Base-by-base conservation (phyloP, 2,329 filamentous ascomycete species). In the Diplodia scrobiculata region DNA sequence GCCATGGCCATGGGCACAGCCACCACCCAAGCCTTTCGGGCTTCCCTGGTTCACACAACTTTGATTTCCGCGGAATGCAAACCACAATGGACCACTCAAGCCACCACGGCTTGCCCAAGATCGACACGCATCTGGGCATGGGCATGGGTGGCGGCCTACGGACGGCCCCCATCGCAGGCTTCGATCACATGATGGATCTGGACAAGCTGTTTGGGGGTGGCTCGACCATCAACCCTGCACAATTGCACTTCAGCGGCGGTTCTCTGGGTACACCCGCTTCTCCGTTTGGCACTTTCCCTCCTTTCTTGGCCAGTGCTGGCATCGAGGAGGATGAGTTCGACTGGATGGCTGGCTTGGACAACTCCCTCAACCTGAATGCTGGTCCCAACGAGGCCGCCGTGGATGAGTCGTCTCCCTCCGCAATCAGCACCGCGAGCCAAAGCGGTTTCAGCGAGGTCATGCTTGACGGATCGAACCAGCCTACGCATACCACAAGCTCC, bases 351-450 rank as follows among this genome's bases (percentile, higher is more conserved):
- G 90, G 90, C 25, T 91, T 96, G 75, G 91, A 95, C 69, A 87
- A 89, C 72, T 87, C 90, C 53, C 86, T 94, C 83, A 72, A 73
- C 68, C 77, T 74, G 70, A 70, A 84, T 71, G 64, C 72, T 9
- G 86, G 85, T 66, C 80, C 82, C 65, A 90, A 89, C 72, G 92
- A 97, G 71, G 89, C 88, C 70, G 92, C 91, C 32, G 86, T 97
- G 64, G 94, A 97, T 72, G 92, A 91, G 67, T 98, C 95, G 11
- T 98, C 95, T 14, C 95, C 95, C 17, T 98, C 95, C 9, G 92
- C 92, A 54, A 94, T 98, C 77, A 98, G 94, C 80, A 96, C 91
- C 51, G 91, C 91, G 67, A 98, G 93, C 78, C 93, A 96, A 74
- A 94, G 91, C 76, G 91, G 89, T 60, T 91, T 93, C 77, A 96